A percentile compares a stretch with the other conserved stretches of the same genome.
phyloP scores from a whole-genome alignment of 306 rosid genomes.

The Nissolia schottii region DNA sequence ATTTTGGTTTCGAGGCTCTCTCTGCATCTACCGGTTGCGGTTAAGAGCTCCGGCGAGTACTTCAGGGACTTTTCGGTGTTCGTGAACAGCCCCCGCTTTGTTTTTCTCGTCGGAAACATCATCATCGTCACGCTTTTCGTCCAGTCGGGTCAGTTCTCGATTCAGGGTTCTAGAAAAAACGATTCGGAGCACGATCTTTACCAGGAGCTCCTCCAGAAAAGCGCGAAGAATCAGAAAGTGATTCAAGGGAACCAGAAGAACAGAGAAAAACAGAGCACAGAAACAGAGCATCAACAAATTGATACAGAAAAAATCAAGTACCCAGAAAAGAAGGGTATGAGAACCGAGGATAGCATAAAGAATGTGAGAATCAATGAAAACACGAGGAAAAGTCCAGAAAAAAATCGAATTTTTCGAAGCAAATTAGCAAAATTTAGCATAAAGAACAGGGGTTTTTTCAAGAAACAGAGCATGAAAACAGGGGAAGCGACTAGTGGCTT shows the following conservation, averaged over 20 bases:
- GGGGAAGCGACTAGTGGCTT: conserved; percentile 2
- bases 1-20: conserved; percentile 57
- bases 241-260: background rate
- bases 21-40: conserved; percentile 42
- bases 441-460: background rate
- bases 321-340: background rate
- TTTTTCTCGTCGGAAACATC: conserved; percentile 68
- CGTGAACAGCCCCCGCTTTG: conserved; percentile 55
- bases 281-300: background rate
- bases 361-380: background rate
- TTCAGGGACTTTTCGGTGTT: conserved; percentile 41
- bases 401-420: background rate
- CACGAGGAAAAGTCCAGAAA: background rate
- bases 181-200: conserved; percentile 36
- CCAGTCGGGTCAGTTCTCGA: conserved; percentile 53
- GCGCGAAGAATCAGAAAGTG: conserved; percentile 28
- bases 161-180: conserved; percentile 22
- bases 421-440: background rate
- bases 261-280: background rate
- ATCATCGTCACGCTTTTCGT: conserved; percentile 69
- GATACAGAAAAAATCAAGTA: background rate
- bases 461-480: conserved; percentile 14
- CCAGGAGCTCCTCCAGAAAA: conserved; percentile 43
- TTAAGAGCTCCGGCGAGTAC: conserved; percentile 57
- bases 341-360: background rate